Evolutionary conservation across 805 yeast genomes (phyloP), one percentile per base, ranked within the genome.

Genomic region (Lipomyces orientalis): DNA sequence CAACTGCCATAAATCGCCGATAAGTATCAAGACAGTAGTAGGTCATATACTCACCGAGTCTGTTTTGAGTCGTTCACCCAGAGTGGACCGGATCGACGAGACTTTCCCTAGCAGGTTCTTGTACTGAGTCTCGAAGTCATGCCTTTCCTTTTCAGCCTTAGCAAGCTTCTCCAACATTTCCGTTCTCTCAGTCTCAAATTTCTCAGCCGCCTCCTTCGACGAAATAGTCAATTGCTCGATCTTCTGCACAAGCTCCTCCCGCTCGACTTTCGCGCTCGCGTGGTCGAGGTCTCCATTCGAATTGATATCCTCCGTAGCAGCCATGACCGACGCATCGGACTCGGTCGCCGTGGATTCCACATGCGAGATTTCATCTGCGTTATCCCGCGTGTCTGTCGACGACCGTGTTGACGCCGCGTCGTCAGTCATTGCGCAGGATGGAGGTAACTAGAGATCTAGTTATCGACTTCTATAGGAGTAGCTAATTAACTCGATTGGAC

Each of bases 81-180:
- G 77, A 4, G 80, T 75, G 12, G 74, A 60, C 62, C 79, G 78
- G 64, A 81, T 79, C 22, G 75, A 76, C 6, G 79, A 71, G 37
- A 81, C 78, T 60, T 79, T 77, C 46, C 76, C 81, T 34, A 79
- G 71, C 14, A 81, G 72, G 29, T 69, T 69, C 61, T 79, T 79
- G 61, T 86, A 77, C 69, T 85, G 85, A 22, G 73, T 76, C 58
- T 79, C 83, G 19, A 75, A 71, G 31, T 76, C 78, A 46, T 78
- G 82, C 29, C 84, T 76, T 58, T 79, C 81, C 19, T 82, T 85
- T 71, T 85, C 85, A 0, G 85, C 81, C 4, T 79, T 80, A 54
- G 85, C 91, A 22, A 90, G 79, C 71, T 89, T 90, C 2, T 77
- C 79, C 74, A 90, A 89, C 0, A 91, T 25, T 35, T 10, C 25